phyloP scores from a whole-genome alignment of 2,329 filamentous ascomycete species.

The Microsporum audouinii region DNA sequence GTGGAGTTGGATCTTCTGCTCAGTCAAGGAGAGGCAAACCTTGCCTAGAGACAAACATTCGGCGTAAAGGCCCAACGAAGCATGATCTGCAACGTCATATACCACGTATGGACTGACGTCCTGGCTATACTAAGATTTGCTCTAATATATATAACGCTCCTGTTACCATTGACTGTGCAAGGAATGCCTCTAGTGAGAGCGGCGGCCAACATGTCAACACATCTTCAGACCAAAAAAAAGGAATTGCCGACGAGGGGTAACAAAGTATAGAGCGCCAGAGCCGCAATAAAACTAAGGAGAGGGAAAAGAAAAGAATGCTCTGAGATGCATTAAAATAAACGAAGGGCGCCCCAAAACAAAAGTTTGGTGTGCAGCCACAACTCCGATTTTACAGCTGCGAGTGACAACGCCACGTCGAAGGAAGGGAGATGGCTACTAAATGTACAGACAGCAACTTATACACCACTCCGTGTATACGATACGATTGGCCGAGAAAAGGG shows the following conservation, averaged over 20 bases:
- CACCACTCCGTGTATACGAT: too few relatives aligned
- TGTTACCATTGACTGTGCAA: neutral
- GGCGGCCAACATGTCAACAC: neutral
- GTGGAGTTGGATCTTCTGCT: slow-evolving; percentile 68
- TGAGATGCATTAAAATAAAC: neutral
- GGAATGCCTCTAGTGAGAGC: neutral
- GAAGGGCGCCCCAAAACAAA: neutral
- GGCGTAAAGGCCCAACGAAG: slow-evolving; percentile 55
- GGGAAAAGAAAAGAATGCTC: neutral
- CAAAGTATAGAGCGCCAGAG: slow-evolving; percentile 35
- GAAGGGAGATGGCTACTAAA: neutral
- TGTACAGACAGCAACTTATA: neutral
- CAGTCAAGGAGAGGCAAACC: slow-evolving; percentile 44
- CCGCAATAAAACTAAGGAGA: neutral
- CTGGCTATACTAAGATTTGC: slow-evolving; percentile 66
- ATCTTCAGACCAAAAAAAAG: too few relatives aligned
- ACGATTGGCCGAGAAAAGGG: neutral
- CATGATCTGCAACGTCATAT: slow-evolving; percentile 44
- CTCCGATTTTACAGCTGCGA: neutral
- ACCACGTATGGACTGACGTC: neutral
- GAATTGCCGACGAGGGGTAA: neutral
- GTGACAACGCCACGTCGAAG: neutral
- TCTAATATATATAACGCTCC: neutral
- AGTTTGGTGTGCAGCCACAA: neutral
- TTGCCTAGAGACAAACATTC: slow-evolving; percentile 90